Evolutionary conservation across 805 yeast species (phyloP).

Genomic region (Barnettozyma sucrosica): DNA sequence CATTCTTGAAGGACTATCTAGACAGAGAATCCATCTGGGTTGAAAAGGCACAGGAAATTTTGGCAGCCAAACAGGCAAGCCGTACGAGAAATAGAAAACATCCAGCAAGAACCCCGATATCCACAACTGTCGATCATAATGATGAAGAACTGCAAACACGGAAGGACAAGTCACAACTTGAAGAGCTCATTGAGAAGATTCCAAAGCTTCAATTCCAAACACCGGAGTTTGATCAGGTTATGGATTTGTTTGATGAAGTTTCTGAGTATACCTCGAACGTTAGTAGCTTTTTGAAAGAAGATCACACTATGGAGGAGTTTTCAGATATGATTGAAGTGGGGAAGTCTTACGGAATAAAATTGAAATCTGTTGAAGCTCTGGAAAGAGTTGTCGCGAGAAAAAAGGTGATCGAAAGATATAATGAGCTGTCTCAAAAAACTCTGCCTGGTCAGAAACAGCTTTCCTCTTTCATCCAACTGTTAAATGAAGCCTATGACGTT

Average conservation of each 20-base stretch:
- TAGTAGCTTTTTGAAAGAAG: conserved; percentile 30
- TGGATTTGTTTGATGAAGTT: conserved; percentile 48
- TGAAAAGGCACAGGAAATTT: conserved; percentile 46
- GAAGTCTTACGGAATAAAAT: conserved; percentile 48
- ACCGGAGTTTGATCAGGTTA: conserved; percentile 55
- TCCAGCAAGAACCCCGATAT: neutral
- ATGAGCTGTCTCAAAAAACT: conserved; percentile 13
- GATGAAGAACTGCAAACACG: conserved; percentile 12
- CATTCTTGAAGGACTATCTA: conserved; percentile 36
- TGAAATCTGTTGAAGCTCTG: conserved; percentile 41
- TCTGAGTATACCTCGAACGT: conserved; percentile 45
- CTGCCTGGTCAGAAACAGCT: neutral
- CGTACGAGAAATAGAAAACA: conserved; percentile 26
- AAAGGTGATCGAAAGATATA: conserved; percentile 33
- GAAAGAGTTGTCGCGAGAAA: conserved; percentile 33
- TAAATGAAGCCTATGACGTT: conserved; percentile 23
- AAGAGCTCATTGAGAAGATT: conserved; percentile 37
- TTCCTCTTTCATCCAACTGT: conserved; percentile 21
- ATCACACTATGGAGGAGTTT: conserved; percentile 38
- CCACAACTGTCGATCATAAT: neutral
- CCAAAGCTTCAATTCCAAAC: conserved; percentile 45
- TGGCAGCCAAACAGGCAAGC: conserved; percentile 38
- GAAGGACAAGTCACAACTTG: conserved; percentile 10
- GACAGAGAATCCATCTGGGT: conserved; percentile 44
- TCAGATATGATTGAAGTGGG: conserved; percentile 53